Evolutionary conservation across 176 grass and related monocot genomes (phyloP).

Genomic region (Pontederia crassipes): DNA sequence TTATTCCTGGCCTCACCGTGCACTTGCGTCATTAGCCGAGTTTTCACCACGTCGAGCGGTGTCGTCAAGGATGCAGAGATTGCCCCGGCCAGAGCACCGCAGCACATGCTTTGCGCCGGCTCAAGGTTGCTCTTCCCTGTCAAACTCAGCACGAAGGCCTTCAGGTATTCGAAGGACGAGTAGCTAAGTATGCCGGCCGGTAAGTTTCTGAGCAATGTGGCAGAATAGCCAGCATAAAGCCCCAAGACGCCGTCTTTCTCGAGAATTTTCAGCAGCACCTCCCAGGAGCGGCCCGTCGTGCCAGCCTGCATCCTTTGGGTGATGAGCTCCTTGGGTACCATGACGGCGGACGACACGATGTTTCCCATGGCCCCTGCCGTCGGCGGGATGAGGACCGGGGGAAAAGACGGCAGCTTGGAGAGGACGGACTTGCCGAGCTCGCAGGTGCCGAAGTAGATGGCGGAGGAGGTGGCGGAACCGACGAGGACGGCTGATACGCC

Average conservation of each 20-base stretch:
- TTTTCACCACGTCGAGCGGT: constrained; percentile 80
- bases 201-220: constrained; percentile 78
- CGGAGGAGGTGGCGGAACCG: constrained; percentile 73
- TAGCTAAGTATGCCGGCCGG: constrained; percentile 68
- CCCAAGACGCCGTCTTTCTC: constrained; percentile 54
- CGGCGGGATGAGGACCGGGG: constrained; percentile 58
- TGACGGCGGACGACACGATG: constrained; percentile 73
- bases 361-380: constrained; percentile 78
- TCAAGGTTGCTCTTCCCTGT: constrained; percentile 33
- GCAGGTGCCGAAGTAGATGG: constrained; percentile 89
- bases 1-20: constrained; percentile 34
- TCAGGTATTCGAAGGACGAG: constrained; percentile 95
- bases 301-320: constrained; percentile 90
- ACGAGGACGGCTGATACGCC: constrained; percentile 66
- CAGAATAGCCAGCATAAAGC: constrained; percentile 76
- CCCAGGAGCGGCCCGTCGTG: constrained; percentile 48
- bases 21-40: constrained; percentile 81
- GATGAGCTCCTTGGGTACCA: constrained; percentile 98
- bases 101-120: constrained; percentile 59
- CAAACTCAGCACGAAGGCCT: constrained; percentile 49
- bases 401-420: constrained; percentile 39
- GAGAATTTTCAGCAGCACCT: constrained; percentile 63
- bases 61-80: constrained; percentile 79
- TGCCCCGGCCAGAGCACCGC: constrained; percentile 64
- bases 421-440: constrained; percentile 65